These are phyloP conservation scores for Diddensiella transvaalensis DNA, from an alignment of 805 yeast genomes.

Conservation along the genomic window DNA sequence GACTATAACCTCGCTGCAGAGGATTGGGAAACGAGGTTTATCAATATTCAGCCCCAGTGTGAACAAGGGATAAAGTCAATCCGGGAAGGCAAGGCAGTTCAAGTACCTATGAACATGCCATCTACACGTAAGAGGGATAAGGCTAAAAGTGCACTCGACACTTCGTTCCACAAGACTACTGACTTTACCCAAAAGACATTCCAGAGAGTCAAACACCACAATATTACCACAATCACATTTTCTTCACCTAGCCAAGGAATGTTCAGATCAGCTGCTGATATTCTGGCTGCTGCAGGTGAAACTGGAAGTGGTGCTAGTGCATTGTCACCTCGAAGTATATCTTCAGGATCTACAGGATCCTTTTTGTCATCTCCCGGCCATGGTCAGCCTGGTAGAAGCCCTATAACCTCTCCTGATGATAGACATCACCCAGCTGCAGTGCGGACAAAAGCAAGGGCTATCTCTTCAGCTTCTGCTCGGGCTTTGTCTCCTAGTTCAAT, in stretches of 20 bases:
- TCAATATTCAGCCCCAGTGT: conserved; percentile 25
- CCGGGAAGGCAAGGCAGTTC: conserved; percentile 29
- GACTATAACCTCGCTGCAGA: conserved; percentile 22
- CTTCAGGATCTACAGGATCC: background rate
- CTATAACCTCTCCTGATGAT: conserved; percentile 13
- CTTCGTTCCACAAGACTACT: conserved; percentile 39
- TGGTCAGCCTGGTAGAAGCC: conserved; percentile 6
- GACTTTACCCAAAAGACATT: conserved; percentile 17
- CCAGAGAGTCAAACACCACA: conserved; percentile 20
- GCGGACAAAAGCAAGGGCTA: conserved; percentile 25
- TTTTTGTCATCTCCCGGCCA: conserved; percentile 5
- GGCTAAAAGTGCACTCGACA: conserved; percentile 36
- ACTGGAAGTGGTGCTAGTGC: background rate
- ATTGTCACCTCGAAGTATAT: background rate
- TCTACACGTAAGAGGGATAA: conserved; percentile 13
- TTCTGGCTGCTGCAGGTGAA: conserved; percentile 13
- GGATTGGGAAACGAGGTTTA: conserved; percentile 31
- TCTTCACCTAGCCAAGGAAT: conserved; percentile 27
- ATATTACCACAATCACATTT: conserved; percentile 17
- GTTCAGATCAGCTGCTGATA: conserved; percentile 28
- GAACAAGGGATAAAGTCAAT: conserved; percentile 29
- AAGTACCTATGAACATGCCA: conserved; percentile 27
- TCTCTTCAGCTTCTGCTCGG: conserved; percentile 27
- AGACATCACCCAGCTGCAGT: background rate
- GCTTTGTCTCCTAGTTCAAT: conserved; percentile 21